Evolutionary conservation across 176 grass and related monocot genomes (phyloP).

Genomic region (Tillandsia leiboldiana): DNA sequence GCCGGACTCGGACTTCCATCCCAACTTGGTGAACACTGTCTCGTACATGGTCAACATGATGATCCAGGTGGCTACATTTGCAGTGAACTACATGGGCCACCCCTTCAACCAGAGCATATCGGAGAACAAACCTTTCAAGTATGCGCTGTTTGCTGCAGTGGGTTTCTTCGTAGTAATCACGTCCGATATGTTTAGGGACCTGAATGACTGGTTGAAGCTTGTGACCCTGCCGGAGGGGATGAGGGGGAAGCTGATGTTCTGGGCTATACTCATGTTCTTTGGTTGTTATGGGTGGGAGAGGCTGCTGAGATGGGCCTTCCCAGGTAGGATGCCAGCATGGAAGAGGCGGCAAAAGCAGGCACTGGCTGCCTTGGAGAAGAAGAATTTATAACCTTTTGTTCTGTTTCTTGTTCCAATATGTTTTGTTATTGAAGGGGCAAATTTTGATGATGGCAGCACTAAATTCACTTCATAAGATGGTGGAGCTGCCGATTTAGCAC

Average conservation of each 20-base stretch:
- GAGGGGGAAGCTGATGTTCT: constrained; percentile 79
- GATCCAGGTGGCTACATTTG: constrained; percentile 98
- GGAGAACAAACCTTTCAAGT: constrained; percentile 93
- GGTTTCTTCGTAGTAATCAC: constrained; percentile 92
- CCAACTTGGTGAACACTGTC: constrained; percentile 94
- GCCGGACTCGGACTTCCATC: constrained; percentile 87
- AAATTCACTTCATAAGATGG: neutral
- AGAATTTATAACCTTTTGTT: constrained; percentile 33
- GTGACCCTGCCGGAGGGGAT: constrained; percentile 72
- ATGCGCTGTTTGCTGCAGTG: constrained; percentile 70
- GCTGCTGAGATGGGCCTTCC: constrained; percentile 64
- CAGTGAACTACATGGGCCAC: constrained; percentile 98
- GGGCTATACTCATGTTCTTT: constrained; percentile 79
- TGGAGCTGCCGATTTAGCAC: neutral
- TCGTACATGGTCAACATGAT: constrained; percentile 99
- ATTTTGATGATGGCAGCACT: neutral
- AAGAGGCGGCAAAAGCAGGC: constrained; percentile 74
- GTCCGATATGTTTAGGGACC: constrained; percentile 77
- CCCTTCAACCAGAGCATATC: constrained; percentile 92
- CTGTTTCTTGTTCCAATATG: neutral
- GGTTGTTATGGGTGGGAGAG: constrained; percentile 94
- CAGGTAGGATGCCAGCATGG: constrained; percentile 84
- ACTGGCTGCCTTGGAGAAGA: constrained; percentile 56
- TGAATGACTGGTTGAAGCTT: constrained; percentile 85
- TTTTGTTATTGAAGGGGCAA: neutral